Percentiles rank a stretch among this genome's conserved stretches.
Evolutionary conservation across 805 yeast species (phyloP).

Genomic region (Starmerella bombicola): DNA sequence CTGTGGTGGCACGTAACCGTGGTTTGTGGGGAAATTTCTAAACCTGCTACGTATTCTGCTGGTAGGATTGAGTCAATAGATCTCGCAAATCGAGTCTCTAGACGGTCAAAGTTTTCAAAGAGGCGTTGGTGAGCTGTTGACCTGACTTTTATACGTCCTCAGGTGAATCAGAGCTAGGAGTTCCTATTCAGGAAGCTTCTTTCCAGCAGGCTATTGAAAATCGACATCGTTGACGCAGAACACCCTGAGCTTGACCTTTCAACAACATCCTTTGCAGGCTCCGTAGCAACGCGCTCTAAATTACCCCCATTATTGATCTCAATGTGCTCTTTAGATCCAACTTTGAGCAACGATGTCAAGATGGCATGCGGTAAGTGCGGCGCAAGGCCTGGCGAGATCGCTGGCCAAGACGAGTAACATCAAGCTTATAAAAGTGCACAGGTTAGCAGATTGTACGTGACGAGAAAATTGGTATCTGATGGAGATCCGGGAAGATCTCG

Average conservation of each 20-base stretch:
- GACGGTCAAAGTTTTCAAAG: constrained; percentile 32
- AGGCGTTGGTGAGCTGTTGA: constrained; percentile 31
- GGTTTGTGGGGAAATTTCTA: constrained; percentile 37
- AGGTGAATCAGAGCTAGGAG: constrained; percentile 37
- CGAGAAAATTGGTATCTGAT: too few relatives aligned
- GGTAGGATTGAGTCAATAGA: constrained; percentile 40
- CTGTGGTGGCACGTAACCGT: constrained; percentile 58
- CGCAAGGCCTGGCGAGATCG: constrained; percentile 75
- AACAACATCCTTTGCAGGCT: constrained; percentile 41
- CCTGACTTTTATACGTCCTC: constrained; percentile 33
- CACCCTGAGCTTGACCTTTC: constrained; percentile 69
- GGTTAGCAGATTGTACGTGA: too few relatives aligned
- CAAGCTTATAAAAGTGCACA: too few relatives aligned
- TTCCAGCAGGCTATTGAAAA: constrained; percentile 30
- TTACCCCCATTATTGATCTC: constrained; percentile 41
- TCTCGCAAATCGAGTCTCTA: constrained; percentile 46
- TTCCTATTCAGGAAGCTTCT: constrained; percentile 26
- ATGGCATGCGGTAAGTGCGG: constrained; percentile 81
- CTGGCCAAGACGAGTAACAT: too few relatives aligned
- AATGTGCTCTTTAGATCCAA: too few relatives aligned
- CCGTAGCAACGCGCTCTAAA: constrained; percentile 51
- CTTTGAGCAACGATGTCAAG: constrained; percentile 58
- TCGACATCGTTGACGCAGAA: constrained; percentile 53
- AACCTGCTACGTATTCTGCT: constrained; percentile 37
- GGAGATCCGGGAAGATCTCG: too few relatives aligned